Percentiles rank a stretch among this genome's conserved stretches.
phyloP scores from a whole-genome alignment of 2,329 filamentous ascomycete genomes.

The Diplocarpon mali region DNA sequence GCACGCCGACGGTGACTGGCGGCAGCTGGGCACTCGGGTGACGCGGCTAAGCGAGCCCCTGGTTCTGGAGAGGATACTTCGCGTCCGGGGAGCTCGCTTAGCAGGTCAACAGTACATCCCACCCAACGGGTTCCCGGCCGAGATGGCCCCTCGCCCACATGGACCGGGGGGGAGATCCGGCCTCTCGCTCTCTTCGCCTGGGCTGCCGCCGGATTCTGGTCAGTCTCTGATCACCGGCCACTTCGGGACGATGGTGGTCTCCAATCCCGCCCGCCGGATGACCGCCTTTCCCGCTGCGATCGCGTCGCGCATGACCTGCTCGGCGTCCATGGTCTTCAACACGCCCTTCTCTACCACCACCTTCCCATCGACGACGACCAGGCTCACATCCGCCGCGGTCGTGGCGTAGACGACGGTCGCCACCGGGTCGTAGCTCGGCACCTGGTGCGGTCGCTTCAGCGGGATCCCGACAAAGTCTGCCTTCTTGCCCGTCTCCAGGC shows the following conservation, averaged over 20 bases:
- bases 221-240: background rate
- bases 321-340: constrained; percentile 5
- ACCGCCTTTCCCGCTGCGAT: background rate
- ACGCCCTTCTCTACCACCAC: constrained; percentile 4
- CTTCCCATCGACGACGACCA: constrained; percentile 9
- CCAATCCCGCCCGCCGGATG: constrained; percentile 3
- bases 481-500: constrained; percentile 36
- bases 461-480: constrained; percentile 47
- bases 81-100: too few relatives aligned
- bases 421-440: constrained; percentile 7
- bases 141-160: too few relatives aligned
- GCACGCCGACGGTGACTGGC: too few relatives aligned
- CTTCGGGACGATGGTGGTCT: background rate
- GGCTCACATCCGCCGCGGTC: constrained; percentile 3
- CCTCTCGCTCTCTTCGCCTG: too few relatives aligned
- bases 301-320: constrained; percentile 2
- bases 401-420: constrained; percentile 6
- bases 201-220: too few relatives aligned
- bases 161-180: too few relatives aligned
- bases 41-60: too few relatives aligned
- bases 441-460: constrained; percentile 23
- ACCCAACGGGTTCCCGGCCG: too few relatives aligned
- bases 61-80: too few relatives aligned
- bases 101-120: too few relatives aligned
- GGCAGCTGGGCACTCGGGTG: too few relatives aligned